Conservation (phyloP, 768 basidiomycete species). For the Termitomyces sp. region DNA sequence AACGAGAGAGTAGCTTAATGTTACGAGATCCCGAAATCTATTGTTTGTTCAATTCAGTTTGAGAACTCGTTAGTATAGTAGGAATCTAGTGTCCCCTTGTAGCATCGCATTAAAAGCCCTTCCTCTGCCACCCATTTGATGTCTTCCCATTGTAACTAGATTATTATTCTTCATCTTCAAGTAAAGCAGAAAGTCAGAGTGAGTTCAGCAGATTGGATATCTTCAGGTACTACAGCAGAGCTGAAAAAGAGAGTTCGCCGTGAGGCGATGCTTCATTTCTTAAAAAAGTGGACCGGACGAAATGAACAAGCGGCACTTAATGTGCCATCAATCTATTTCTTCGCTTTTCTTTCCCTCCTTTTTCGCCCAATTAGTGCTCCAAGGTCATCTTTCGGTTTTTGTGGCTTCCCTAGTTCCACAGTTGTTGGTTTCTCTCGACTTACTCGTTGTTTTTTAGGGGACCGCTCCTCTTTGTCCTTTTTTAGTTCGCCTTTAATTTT, state of each 20-base stretch:
- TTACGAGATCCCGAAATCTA: too few relatives aligned
- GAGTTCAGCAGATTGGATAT: too few relatives aligned
- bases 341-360: slow-evolving; percentile 58
- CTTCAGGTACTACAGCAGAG: neutral
- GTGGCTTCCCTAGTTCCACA: slow-evolving; percentile 12
- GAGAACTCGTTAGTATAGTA: too few relatives aligned
- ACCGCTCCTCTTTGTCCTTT: slow-evolving; percentile 21
- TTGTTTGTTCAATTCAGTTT: too few relatives aligned
- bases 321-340: slow-evolving; percentile 15
- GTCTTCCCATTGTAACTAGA: too few relatives aligned
- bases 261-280: neutral
- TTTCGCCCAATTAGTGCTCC: slow-evolving; percentile 79
- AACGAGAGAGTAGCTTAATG: too few relatives aligned
- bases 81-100: too few relatives aligned
- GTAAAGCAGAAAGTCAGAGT: too few relatives aligned
- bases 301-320: neutral
- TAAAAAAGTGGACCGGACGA: neutral
- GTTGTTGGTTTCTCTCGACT: slow-evolving; percentile 15
- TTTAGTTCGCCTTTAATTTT: slow-evolving; percentile 10
- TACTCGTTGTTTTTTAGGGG: slow-evolving; percentile 34
- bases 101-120: too few relatives aligned
- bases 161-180: too few relatives aligned
- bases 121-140: too few relatives aligned
- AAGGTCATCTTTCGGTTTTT: slow-evolving; percentile 34
- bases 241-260: neutral